These are phyloP conservation scores for Alternaria arbusti DNA, from an alignment of 2,329 filamentous ascomycete genomes.

Conservation along the genomic window DNA sequence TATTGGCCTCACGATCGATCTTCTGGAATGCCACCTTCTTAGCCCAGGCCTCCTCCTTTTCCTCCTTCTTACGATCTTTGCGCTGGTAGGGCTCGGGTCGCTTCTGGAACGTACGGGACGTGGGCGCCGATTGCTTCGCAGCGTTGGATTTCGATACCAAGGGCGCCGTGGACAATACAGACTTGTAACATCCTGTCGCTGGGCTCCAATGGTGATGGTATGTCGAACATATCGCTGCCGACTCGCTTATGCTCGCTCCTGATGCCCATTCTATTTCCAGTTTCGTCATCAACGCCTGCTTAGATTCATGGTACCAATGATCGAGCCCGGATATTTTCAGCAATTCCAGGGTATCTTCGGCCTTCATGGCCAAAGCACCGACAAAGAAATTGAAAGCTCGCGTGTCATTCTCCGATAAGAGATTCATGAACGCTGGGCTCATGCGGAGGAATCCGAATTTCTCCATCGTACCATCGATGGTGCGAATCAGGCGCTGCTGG, in stretches of 20 bases:
- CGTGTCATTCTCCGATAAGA: neutral
- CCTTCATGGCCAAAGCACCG: neutral
- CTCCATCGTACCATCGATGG: neutral
- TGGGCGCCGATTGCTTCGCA: neutral
- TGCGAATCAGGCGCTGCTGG: neutral
- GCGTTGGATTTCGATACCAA: neutral
- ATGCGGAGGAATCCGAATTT: neutral
- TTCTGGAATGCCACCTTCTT: neutral
- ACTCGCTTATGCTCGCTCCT: neutral
- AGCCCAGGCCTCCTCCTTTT: neutral
- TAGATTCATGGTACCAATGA: neutral
- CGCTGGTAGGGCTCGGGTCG: neutral
- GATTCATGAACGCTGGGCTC: constrained; percentile 3
- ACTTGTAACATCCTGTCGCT: neutral
- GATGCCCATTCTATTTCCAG: neutral
- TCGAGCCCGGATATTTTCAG: neutral
- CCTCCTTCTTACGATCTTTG: neutral
- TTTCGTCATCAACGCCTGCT: neutral
- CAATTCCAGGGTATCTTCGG: neutral
- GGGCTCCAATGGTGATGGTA: neutral
- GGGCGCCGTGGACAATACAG: neutral
- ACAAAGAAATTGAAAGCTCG: neutral
- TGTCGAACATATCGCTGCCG: neutral
- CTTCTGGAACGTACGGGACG: neutral
- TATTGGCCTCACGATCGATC: neutral